A percentile compares a stretch with the other conserved stretches of the same genome.
phyloP scores from a whole-genome alignment of 2,329 filamentous ascomycete species.

The Orbilia oligospora region DNA sequence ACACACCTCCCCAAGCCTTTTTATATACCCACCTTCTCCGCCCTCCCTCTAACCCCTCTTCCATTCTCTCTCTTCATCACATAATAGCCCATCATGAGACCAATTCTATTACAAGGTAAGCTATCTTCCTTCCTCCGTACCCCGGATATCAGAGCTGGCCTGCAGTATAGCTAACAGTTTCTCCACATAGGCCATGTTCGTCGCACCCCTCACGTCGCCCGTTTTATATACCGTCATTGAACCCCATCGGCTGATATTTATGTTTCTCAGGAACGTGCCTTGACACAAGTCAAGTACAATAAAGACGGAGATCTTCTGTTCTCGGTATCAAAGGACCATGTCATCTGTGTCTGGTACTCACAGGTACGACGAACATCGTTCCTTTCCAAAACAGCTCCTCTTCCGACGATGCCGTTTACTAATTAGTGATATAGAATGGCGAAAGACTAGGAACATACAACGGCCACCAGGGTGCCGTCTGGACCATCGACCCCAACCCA shows the following conservation, averaged over 20 bases:
- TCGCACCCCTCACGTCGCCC: conserved; percentile 41
- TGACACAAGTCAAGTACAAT: conserved; percentile 94
- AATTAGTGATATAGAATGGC: conserved; percentile 75
- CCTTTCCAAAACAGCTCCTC: neutral
- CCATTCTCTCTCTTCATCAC: conserved; percentile 39
- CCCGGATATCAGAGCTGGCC: conserved; percentile 15
- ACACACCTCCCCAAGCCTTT: conserved; percentile 46
- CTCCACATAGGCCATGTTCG: conserved; percentile 44
- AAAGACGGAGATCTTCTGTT: conserved; percentile 97
- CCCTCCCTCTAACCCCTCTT: neutral
- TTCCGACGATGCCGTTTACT: neutral
- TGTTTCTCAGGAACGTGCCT: conserved; percentile 80
- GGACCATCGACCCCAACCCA: conserved; percentile 97
- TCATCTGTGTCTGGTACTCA: conserved; percentile 96
- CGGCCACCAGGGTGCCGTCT: conserved; percentile 97
- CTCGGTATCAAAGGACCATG: conserved; percentile 94
- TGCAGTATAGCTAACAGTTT: conserved; percentile 60
- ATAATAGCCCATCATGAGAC: conserved; percentile 81
- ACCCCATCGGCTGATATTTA: conserved; percentile 52
- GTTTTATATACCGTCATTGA: conserved; percentile 19
- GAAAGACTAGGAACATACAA: conserved; percentile 97
- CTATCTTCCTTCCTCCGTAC: conserved; percentile 9
- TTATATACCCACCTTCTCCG: conserved; percentile 35
- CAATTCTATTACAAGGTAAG: conserved; percentile 87
- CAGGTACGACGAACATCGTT: conserved; percentile 68